Conservation (phyloP, 2,329 filamentous ascomycete species). For the Diaporthe batatas region DNA sequence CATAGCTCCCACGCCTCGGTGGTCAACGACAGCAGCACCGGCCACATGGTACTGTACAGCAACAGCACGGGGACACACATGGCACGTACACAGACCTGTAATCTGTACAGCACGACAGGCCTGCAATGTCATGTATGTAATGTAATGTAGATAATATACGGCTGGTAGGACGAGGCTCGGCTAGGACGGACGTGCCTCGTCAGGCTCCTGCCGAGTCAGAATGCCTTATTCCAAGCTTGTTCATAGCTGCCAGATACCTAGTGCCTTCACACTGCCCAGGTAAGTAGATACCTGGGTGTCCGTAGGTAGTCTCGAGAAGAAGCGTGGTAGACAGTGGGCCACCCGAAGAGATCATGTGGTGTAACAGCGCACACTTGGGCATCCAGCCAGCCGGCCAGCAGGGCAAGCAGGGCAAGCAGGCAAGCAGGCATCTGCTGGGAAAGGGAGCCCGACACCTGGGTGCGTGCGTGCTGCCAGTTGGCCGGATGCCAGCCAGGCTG, state of each 20-base stretch:
- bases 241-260: neutral
- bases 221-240: constrained; percentile 2
- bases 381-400: constrained; percentile 11
- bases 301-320: neutral
- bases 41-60: constrained; percentile 22
- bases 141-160: constrained; percentile 9
- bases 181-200: constrained; percentile 23
- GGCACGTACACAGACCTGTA: neutral
- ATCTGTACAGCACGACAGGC: neutral
- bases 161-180: constrained; percentile 22
- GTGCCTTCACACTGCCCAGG: too few species aligned
- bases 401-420: neutral
- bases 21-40: constrained; percentile 5
- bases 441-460: constrained; percentile 19
- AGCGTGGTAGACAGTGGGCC: neutral
- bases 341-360: constrained; percentile 12
- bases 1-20: constrained; percentile 9
- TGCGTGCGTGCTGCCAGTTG: constrained; percentile 20
- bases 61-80: neutral
- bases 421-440: neutral
- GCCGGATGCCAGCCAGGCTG: neutral
- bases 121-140: constrained; percentile 23
- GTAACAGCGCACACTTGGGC: constrained; percentile 27
- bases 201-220: constrained; percentile 15
- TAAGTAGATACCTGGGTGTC: neutral